These are phyloP conservation scores for Thermomucor indicae-seudaticae DNA, from an alignment of 371 early-diverging fungal genomes.

Conservation along the genomic window DNA sequence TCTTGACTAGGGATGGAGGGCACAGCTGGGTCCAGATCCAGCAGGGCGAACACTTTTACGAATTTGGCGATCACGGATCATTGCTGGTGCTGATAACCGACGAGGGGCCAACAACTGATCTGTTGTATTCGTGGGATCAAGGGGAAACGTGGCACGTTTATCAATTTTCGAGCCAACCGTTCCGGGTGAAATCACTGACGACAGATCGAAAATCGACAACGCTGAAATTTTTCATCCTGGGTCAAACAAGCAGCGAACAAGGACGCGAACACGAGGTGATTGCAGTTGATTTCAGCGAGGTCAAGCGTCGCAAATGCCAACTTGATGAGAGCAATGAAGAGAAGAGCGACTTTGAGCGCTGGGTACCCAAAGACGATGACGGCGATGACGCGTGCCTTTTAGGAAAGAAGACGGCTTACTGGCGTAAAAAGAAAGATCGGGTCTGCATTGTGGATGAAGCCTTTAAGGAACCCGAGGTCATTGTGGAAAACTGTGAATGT, in stretches of 20 bases:
- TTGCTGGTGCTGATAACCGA: conserved; percentile 68
- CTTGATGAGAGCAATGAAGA: conserved; percentile 46
- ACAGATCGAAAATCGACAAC: conserved; percentile 58
- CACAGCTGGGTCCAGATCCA: conserved; percentile 66
- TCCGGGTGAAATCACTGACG: conserved; percentile 50
- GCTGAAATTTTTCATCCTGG: conserved; percentile 54
- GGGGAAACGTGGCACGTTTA: conserved; percentile 65
- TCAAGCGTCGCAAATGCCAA: conserved; percentile 41
- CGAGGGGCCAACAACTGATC: conserved; percentile 64
- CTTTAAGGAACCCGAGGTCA: conserved; percentile 54
- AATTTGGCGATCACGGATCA: conserved; percentile 83
- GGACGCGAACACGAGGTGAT: conserved; percentile 28
- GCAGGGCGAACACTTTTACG: conserved; percentile 57
- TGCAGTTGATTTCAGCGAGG: conserved; percentile 41
- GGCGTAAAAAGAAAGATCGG: conserved; percentile 77
- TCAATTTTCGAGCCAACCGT: conserved; percentile 36
- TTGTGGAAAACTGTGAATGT: conserved; percentile 60
- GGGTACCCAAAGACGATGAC: conserved; percentile 65
- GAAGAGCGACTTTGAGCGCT: conserved; percentile 74
- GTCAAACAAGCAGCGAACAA: conserved; percentile 23
- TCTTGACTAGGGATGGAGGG: conserved; percentile 81
- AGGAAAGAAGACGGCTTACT: conserved; percentile 53
- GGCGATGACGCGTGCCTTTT: conserved; percentile 41
- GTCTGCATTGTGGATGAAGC: conserved; percentile 68
- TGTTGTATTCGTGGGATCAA: conserved; percentile 63